Evolutionary conservation across 2,329 filamentous ascomycete genomes (phyloP), one percentile per base, ranked within the genome.

Genomic region (Sclerotinia sclerotiorum): DNA sequence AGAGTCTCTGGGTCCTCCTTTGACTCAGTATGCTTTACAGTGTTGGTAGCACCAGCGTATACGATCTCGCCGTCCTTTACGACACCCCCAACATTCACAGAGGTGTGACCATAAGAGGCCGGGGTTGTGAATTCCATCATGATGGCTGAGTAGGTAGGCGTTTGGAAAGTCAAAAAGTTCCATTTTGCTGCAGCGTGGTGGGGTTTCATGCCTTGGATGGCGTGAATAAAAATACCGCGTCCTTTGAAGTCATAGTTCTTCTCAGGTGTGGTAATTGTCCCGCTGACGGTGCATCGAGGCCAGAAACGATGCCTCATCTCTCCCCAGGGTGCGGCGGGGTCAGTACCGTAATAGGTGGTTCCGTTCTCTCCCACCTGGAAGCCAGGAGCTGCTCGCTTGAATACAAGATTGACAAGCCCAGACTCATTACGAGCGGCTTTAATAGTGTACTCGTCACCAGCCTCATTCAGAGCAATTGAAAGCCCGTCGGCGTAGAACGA

Each of bases 121-220:
- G 95, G 96, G 0, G 95, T 99, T 51, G 88, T 97, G 80, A 89
- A 99, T 80, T 98, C 91, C 95, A 99, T 99, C 83, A 98, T 84
- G 73, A 97, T 82, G 42, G 94, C 94, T 39, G 94, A 95, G 82
- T 93, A 91, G 27, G 84, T 92, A 24, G 93, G 90, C 17, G 92
- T 90, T 78, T 98, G 94, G 83, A 97, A 97, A 81, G 94, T 88
- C 80, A 87, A 84, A 82, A 97, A 99, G 81, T 95, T 97, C 95
- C 95, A 99, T 72, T 87, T 88, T 46, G 91, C 88, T 70, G 94
- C 94, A 69, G 93, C 91, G 79, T 98, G 96, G 79, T 99, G 95
- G 51, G 95, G 95, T 85, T 99, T 99, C 94, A 98, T 98, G 79
- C 94, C 95, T 82, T 98, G 95, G 64, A 98, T 83, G 54, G 93